A percentile compares a stretch with the other conserved stretches of the same genome.
Evolutionary conservation across 2,329 filamentous ascomycete genomes (phyloP).

Genomic region (Xylariomycetidae sp.): DNA sequence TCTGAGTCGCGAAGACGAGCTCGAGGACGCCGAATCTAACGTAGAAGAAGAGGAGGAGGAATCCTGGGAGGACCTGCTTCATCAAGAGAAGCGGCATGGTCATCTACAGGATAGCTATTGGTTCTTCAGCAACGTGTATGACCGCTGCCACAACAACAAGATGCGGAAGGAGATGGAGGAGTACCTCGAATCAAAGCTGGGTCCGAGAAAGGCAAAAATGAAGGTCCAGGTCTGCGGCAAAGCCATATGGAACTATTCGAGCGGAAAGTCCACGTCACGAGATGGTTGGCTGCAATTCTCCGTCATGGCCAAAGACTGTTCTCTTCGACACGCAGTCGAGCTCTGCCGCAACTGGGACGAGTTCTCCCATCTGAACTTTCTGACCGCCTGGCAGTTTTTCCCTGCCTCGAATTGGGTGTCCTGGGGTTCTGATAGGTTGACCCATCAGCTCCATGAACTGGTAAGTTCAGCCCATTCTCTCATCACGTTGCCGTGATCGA

Average conservation of each 20-base stretch:
- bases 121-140: slow-evolving; percentile 20
- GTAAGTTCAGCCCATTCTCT: slow-evolving; percentile 16
- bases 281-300: slow-evolving; percentile 48
- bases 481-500: background rate
- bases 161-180: too few relatives aligned
- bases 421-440: slow-evolving; percentile 33
- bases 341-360: slow-evolving; percentile 47
- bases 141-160: slow-evolving; percentile 31
- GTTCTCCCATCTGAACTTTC: slow-evolving; percentile 42
- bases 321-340: slow-evolving; percentile 37
- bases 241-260: slow-evolving; percentile 47
- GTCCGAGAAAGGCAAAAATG: slow-evolving; percentile 24
- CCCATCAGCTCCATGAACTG: slow-evolving; percentile 36
- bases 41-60: slow-evolving; percentile 24
- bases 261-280: slow-evolving; percentile 39
- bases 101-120: slow-evolving; percentile 18
- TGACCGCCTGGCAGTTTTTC: slow-evolving; percentile 41
- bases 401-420: slow-evolving; percentile 39
- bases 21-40: slow-evolving; percentile 24
- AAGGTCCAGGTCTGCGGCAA: slow-evolving; percentile 42
- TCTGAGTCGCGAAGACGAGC: slow-evolving; percentile 34
- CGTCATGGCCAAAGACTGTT: slow-evolving; percentile 43
- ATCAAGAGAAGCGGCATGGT: slow-evolving; percentile 16
- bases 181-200: too few relatives aligned
- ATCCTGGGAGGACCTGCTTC: slow-evolving; percentile 20